Conservation (phyloP, 306 rosid species). For the Pyrus communis region DNA sequence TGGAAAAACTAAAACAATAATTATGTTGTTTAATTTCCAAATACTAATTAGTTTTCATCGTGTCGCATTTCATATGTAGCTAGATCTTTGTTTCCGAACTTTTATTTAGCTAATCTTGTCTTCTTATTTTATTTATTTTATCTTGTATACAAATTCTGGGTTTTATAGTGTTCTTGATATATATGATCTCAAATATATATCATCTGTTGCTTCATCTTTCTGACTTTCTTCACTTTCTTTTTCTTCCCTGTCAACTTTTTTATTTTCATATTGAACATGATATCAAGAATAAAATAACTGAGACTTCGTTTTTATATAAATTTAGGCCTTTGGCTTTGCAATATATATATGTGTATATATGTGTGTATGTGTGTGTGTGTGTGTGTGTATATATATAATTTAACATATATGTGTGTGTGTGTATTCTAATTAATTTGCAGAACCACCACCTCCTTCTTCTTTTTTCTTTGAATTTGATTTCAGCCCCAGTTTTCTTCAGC, state of each 20-base stretch:
- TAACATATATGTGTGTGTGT: not conserved
- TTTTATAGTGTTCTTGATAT: not conserved
- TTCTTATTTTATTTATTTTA: not conserved
- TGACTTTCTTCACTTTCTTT: not conserved
- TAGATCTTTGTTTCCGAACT: not conserved
- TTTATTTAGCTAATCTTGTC: not conserved
- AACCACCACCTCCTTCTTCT: not conserved
- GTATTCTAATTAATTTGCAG: not conserved
- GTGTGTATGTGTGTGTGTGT: no score
- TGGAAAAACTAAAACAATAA: not conserved
- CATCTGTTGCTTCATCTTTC: not conserved
- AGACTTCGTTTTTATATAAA: not conserved
- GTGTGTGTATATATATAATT: no score
- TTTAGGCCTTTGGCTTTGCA: not conserved
- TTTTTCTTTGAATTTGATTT: not conserved
- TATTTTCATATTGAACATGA: not conserved
- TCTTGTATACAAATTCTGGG: not conserved
- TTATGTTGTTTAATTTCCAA: not conserved
- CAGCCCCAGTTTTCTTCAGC: not conserved
- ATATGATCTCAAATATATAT: not conserved
- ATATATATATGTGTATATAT: no score
- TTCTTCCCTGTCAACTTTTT: not conserved
- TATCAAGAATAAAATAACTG: not conserved
- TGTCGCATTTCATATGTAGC: not conserved
- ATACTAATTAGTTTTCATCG: not conserved